A percentile compares a stretch with the other conserved stretches of the same genome.
Evolutionary conservation across 768 basidiomycete species (phyloP).

Genomic region (Mycena venus): DNA sequence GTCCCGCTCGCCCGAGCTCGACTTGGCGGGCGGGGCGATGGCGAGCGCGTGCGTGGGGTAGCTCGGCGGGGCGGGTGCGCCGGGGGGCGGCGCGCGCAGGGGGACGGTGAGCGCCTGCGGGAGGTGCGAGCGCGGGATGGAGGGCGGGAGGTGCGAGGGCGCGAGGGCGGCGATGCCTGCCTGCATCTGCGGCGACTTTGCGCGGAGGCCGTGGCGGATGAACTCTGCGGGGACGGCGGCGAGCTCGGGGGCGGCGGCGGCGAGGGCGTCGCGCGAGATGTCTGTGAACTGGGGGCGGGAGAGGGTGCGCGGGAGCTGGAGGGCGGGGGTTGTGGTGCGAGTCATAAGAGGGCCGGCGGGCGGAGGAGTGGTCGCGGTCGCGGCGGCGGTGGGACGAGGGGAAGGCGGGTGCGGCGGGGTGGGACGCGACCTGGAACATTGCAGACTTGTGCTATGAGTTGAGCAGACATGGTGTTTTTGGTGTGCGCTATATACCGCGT

Average conservation of each 20-base stretch:
- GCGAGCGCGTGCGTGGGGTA: conserved; percentile 65
- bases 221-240: conserved; percentile 63
- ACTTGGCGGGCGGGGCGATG: conserved; percentile 45
- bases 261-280: conserved; percentile 60
- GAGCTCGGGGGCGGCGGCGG: conserved; percentile 64
- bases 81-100: neutral
- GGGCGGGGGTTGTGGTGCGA: neutral
- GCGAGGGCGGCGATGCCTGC: conserved; percentile 43
- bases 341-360: neutral
- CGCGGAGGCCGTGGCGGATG: conserved; percentile 61
- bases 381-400: neutral
- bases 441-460: neutral
- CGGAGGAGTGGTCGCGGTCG: neutral
- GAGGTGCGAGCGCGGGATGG: conserved; percentile 46
- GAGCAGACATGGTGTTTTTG: neutral
- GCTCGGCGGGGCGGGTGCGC: conserved; percentile 34
- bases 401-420: neutral
- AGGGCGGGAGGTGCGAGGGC: conserved; percentile 46
- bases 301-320: conserved; percentile 64
- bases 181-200: conserved; percentile 38
- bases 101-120: conserved; percentile 45
- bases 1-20: conserved; percentile 29
- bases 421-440: conserved; percentile 3
- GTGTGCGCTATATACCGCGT: neutral
- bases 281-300: conserved; percentile 63